Base-by-base conservation (phyloP, 2,329 filamentous ascomycete species). In the Hymenoscyphus infarciens region DNA sequence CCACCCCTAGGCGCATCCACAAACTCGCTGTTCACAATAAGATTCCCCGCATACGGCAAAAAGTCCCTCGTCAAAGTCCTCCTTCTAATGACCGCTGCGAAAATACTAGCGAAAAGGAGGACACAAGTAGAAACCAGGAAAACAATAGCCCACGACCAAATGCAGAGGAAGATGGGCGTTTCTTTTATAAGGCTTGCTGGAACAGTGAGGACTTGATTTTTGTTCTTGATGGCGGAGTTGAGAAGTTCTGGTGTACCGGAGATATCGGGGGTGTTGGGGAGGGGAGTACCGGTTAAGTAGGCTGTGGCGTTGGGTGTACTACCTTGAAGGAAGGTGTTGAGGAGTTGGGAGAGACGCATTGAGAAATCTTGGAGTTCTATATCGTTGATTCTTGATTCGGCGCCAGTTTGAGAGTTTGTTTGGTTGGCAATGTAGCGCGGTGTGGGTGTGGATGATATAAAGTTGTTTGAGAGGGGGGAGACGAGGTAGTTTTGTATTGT, bases 401-500 rank as follows among this genome's bases (percentile, higher is more conserved):
- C 16, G 29, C 49, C 25, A 8, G 27, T 35, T 13, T 13, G 38
- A 19, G 59, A 25, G 2, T 25, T 29, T 5, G 35, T 56, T 35
- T 49, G 33, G 35, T 38, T 56, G 11, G 61, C 33, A 39, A 39
- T 49, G 11, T 42, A 27, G 19, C 63, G 60, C 0, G 65, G 57
- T 10, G 49, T 61, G 16, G 59, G 25, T 19, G 64, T 56, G 7
- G 66, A 65, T 56, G 64, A 63, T 39, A 70, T 70, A 19, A 62
- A 68, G 1, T 33, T 10, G 49, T 67, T 67, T 8, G 61, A 61
- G 16, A 61, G 49, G 0, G 69, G 67, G 8, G 60, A 62, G 33
- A 54, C 33, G 15, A 70, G 59, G 35, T 69, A 70, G 45, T 69
- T 70, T 56, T 67, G 67, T 4, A 70, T 38, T 1, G 62, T 59